These are phyloP conservation scores for Tricholoma furcatifolium DNA, from an alignment of 768 basidiomycete species.

Conservation along the genomic window DNA sequence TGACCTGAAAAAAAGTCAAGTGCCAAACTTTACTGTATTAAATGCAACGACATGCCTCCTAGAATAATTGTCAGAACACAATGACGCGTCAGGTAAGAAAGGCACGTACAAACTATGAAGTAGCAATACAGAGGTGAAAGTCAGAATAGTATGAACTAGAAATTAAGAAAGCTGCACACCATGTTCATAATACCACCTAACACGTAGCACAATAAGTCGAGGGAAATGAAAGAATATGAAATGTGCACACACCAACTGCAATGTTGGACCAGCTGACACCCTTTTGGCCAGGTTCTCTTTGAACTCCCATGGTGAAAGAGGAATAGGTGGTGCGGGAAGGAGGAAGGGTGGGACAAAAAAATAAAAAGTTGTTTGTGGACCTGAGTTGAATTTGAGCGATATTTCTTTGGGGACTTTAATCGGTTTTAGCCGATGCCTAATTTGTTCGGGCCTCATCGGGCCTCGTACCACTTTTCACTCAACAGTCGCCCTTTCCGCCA, in stretches of 20 bases:
- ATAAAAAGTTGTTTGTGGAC: constrained; percentile 17
- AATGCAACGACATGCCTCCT: constrained; percentile 65
- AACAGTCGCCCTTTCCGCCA: background rate
- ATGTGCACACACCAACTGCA: constrained; percentile 71
- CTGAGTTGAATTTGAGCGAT: constrained; percentile 10
- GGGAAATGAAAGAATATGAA: constrained; percentile 9
- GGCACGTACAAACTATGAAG: constrained; percentile 50
- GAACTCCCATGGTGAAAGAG: constrained; percentile 62
- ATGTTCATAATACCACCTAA: constrained; percentile 98
- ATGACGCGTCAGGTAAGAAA: constrained; percentile 5
- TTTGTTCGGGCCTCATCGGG: background rate
- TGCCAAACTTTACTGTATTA: background rate
- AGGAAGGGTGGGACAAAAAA: constrained; percentile 13
- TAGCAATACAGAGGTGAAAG: background rate
- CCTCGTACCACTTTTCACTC: constrained; percentile 15
- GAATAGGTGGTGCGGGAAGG: constrained; percentile 21
- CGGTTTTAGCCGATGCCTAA: constrained; percentile 30
- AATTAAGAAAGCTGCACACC: constrained; percentile 47
- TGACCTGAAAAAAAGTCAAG: constrained; percentile 59
- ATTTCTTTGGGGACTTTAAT: constrained; percentile 27
- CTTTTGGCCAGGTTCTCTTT: constrained; percentile 87
- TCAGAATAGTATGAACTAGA: background rate
- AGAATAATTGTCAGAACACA: constrained; percentile 9
- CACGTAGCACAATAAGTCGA: constrained; percentile 15
- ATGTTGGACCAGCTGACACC: constrained; percentile 94